Evolutionary conservation across 768 basidiomycete species (phyloP), one percentile per base, ranked within the genome.

Genomic region (Boletus fagicola): DNA sequence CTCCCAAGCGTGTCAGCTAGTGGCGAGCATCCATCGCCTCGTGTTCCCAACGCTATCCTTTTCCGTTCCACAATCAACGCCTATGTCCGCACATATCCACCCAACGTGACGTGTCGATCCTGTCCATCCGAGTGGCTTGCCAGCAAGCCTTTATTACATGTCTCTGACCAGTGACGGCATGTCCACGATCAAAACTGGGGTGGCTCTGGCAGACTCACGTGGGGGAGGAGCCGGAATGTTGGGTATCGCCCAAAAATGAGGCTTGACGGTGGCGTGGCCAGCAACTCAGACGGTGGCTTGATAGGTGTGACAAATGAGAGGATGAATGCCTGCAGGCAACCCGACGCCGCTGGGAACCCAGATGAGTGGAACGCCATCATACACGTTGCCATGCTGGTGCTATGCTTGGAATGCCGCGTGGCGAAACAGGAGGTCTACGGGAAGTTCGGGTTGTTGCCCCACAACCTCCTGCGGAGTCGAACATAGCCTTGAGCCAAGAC

Each of bases 71-170:
- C 56, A 58, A 64, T 65, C 68, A 59, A 57, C 60, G 58, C 53
- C 36, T 38, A 62, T 54, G 54, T 57, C 67, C 68, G 57, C 64
- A 60, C 39, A 51, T 45, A 47, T 35, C 53, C 58, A 56, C 43
- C 44, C 57, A 53, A 42, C 56, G 47, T 65, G 60, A 58, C 58
- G 58, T 16, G 68, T 67, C 62, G 67, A 68, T 67, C 65, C 52
- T 51, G 10, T 36, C 31, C 36, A 26, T 57, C 47, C 52, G 51
- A 57, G 36, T 49, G 20, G 24, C 36, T 49, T 18, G 8, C 49
- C 47, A 31, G 53, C 53, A 50, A 28, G 11, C 28, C 46, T 6
- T 45, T 50, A 55, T 62, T 46, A 52, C 44, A 31, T 16, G 43
- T 44, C 61, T 49, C 28, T 47, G 11, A 24, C 42, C 20, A 43